phyloP scores from a whole-genome alignment of 495 filamentous ascomycete species.

The Melanomma pulvis-pyrius region DNA sequence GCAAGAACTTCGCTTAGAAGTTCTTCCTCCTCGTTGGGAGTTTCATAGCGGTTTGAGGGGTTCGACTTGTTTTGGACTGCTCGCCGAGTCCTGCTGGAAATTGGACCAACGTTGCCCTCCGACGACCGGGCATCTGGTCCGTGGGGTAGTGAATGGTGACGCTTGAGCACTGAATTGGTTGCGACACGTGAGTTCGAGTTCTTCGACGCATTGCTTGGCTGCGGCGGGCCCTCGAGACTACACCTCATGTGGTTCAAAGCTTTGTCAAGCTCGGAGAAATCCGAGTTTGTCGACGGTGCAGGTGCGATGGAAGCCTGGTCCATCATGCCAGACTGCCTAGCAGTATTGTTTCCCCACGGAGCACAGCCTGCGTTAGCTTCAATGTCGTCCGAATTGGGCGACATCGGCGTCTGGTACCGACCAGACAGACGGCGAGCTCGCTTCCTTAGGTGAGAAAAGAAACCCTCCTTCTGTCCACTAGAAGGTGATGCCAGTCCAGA shows the following conservation, averaged over 20 bases:
- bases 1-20: slow-evolving; percentile 80
- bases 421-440: slow-evolving; percentile 91
- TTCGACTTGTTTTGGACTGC: slow-evolving; percentile 76
- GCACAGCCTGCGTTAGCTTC: slow-evolving; percentile 90
- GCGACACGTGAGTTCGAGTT: slow-evolving; percentile 34
- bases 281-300: slow-evolving; percentile 44
- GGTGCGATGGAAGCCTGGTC: slow-evolving; percentile 58
- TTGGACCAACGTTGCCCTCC: slow-evolving; percentile 66
- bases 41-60: slow-evolving; percentile 80
- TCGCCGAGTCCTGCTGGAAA: slow-evolving; percentile 82
- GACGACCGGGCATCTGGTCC: slow-evolving; percentile 63
- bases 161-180: slow-evolving; percentile 43
- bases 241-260: slow-evolving; percentile 73
- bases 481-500: slow-evolving; percentile 65
- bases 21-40: slow-evolving; percentile 95
- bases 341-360: slow-evolving; percentile 77
- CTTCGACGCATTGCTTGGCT: slow-evolving; percentile 41
- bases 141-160: slow-evolving; percentile 76
- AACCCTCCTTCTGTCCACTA: slow-evolving; percentile 82
- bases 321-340: slow-evolving; percentile 80
- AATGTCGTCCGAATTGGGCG: slow-evolving; percentile 76
- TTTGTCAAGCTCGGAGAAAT: slow-evolving; percentile 75
- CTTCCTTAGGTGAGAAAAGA: slow-evolving; percentile 97
- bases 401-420: slow-evolving; percentile 74
- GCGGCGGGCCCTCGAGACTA: slow-evolving; percentile 58